Evolutionary conservation across 2,329 filamentous ascomycete species (phyloP), one percentile per base, ranked within the genome.

Genomic region (Rhinocladiella mackenziei): DNA sequence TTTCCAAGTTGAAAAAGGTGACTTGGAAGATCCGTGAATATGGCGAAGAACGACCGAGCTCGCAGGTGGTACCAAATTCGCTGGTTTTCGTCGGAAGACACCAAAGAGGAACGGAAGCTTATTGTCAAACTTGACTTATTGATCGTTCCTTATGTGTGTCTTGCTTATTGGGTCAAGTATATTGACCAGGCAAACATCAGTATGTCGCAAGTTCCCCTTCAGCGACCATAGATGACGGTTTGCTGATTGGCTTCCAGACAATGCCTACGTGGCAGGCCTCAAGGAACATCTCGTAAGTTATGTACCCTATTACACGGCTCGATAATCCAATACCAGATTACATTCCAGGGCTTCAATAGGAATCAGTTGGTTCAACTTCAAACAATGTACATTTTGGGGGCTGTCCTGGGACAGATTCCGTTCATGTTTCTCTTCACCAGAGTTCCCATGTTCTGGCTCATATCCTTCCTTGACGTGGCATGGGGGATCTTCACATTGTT

Each of bases 401-500:
- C 72, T 1, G 73, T 77, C 1, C 56, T 72, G 0, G 73, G 73
- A 4, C 72, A 75, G 54, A 58, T 77, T 5, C 74, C 74, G 0
- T 76, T 76, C 53, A 65, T 72, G 49, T 75, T 74, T 46, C 59
- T 77, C 1, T 73, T 77, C 36, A 46, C 71, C 67, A 11, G 57
- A 47, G 28, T 63, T 7, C 62, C 73, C 1, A 72, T 78, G 60
- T 66, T 70, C 42, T 77, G 68, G 60, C 53, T 75, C 0, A 67
- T 78, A 4, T 76, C 76, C 0, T 63, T 66, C 28, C 63, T 77
- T 48, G 74, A 78, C 45, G 51, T 78, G 2, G 56, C 64, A 1
- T 80, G 76, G 76, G 76, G 75, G 0, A 58, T 78, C 18, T 76
- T 79, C 48, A 80, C 76, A 0, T 63, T 81, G 5, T 60, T 78